phyloP scores from a whole-genome alignment of 306 rosid genomes.

The Arachis stenosperma region DNA sequence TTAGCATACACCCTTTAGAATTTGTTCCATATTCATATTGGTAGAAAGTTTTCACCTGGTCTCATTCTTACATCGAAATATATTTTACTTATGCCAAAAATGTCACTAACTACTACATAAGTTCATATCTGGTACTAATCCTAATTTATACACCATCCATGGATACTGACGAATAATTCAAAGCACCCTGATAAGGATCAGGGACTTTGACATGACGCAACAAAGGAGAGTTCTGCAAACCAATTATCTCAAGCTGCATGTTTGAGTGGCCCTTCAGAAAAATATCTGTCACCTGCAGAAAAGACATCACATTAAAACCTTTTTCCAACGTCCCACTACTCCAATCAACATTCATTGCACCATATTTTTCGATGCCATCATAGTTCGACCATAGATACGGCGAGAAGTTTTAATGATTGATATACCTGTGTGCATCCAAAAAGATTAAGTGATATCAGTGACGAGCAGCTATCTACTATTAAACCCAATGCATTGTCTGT shows the following conservation, averaged over 20 bases:
- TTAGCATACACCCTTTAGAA: background rate
- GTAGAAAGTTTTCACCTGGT: background rate
- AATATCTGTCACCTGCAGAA: constrained; percentile 65
- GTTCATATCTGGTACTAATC: constrained; percentile 9
- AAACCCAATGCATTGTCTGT: constrained; percentile 78
- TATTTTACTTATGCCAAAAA: background rate
- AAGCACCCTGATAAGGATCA: constrained; percentile 40
- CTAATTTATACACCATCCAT: constrained; percentile 15
- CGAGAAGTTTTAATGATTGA: constrained; percentile 15
- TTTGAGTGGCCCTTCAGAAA: constrained; percentile 83
- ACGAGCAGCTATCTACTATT: constrained; percentile 78
- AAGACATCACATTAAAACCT: constrained; percentile 3
- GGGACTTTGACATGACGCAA: constrained; percentile 49
- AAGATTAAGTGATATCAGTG: constrained; percentile 66
- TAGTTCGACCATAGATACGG: background rate
- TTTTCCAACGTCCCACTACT: background rate
- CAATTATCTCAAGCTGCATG: constrained; percentile 61
- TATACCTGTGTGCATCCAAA: constrained; percentile 93
- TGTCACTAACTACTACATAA: background rate
- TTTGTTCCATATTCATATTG: background rate
- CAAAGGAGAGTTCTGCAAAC: constrained; percentile 63
- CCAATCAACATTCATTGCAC: background rate
- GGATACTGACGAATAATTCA: constrained; percentile 46
- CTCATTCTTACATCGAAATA: constrained; percentile 12
- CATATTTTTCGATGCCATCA: background rate